phyloP scores from a whole-genome alignment of 148 eudicot species.

The Fagopyrum homotropicum region DNA sequence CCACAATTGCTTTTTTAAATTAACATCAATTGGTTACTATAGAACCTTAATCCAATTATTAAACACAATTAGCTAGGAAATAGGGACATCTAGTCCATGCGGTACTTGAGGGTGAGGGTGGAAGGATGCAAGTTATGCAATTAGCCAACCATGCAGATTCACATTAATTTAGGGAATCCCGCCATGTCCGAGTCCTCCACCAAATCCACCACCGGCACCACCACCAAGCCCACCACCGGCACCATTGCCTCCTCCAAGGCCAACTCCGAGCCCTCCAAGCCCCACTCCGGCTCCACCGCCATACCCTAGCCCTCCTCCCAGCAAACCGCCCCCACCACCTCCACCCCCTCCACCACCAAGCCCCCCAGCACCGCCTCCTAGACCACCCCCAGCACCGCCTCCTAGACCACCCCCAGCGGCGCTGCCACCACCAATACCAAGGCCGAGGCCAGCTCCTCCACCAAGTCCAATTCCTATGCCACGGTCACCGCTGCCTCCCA shows the following conservation, averaged over 20 bases:
- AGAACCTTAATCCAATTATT: not conserved
- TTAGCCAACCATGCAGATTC: not conserved
- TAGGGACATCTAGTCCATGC: not conserved
- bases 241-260: constrained; percentile 12
- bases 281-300: constrained; percentile 22
- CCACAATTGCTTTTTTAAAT: not conserved
- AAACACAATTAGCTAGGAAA: not conserved
- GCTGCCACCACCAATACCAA: constrained; percentile 5
- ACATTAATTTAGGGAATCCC: not conserved
- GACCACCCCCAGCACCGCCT: constrained; percentile 10
- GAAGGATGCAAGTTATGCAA: no score
- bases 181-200: constrained; percentile 13
- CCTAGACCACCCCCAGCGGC: constrained; percentile 9
- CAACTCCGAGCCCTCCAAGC: constrained; percentile 13
- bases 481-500: not conserved
- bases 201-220: constrained; percentile 5
- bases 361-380: constrained; percentile 12
- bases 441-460: constrained; percentile 8
- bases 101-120: no score
- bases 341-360: constrained; percentile 11
- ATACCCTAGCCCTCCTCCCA: constrained; percentile 13
- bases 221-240: not conserved
- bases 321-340: constrained; percentile 9
- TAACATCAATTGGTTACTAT: not conserved
- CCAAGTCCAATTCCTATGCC: not conserved